phyloP scores from a whole-genome alignment of 257 asterid species.

The Paraleonurus japonicus region DNA sequence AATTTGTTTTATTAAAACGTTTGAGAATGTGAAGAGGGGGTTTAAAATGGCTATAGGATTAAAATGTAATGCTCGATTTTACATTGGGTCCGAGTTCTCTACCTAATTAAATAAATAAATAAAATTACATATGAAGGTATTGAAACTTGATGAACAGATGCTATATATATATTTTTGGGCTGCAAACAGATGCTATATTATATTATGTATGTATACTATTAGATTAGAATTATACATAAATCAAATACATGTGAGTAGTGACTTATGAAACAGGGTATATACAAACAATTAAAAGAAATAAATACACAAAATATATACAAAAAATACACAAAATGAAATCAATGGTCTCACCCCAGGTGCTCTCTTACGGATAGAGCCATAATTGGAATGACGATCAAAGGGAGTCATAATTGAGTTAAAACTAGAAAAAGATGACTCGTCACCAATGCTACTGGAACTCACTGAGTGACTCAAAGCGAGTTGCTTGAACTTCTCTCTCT shows the following conservation, averaged over 20 bases:
- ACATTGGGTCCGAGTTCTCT: neutral
- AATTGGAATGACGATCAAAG: neutral
- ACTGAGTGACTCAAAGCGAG: conserved; percentile 21
- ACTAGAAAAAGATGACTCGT: neutral
- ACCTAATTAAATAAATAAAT: neutral
- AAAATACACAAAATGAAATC: too few relatives aligned
- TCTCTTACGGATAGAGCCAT: neutral
- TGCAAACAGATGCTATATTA: too few relatives aligned
- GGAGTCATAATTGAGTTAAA: neutral
- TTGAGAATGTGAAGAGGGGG: neutral
- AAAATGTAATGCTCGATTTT: neutral
- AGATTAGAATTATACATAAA: too few relatives aligned
- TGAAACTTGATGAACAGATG: too few relatives aligned
- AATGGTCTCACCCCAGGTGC: neutral
- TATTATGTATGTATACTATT: too few relatives aligned
- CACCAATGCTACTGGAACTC: neutral
- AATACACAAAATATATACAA: too few relatives aligned
- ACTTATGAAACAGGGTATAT: neutral
- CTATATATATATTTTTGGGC: too few relatives aligned
- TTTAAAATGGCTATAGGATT: conserved; percentile 1
- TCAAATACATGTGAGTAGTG: too few relatives aligned
- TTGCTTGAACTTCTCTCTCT: conserved; percentile 2
- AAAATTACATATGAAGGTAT: too few relatives aligned
- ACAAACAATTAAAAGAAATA: too few relatives aligned
- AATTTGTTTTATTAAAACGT: neutral